Conservation (phyloP, 2,329 filamentous ascomycete genomes). For the Sodiomyces alkalinus region DNA sequence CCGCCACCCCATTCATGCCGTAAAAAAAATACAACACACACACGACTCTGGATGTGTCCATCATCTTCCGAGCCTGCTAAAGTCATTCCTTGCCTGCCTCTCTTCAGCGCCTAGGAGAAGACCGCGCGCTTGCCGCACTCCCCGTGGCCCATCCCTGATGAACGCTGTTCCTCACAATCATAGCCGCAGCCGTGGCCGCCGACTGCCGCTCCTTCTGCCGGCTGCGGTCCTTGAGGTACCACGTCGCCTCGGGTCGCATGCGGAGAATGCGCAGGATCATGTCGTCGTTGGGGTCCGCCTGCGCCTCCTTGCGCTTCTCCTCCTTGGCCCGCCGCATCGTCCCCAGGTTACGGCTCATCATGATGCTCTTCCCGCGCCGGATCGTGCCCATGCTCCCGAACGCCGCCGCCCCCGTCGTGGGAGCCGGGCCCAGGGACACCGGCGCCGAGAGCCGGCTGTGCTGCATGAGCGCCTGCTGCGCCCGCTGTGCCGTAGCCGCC, state of each 20-base stretch:
- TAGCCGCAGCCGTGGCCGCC: slow-evolving; percentile 76
- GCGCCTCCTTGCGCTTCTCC: slow-evolving; percentile 86
- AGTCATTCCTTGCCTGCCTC: too few species aligned
- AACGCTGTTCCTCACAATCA: slow-evolving; percentile 89
- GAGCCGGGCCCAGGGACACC: slow-evolving; percentile 26
- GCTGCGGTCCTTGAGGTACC: slow-evolving; percentile 79
- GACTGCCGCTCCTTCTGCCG: slow-evolving; percentile 88
- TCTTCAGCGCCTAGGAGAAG: too few species aligned
- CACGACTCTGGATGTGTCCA: too few species aligned
- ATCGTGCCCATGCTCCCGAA: slow-evolving; percentile 57
- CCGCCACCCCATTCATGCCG: too few species aligned
- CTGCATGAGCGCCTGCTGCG: slow-evolving; percentile 50
- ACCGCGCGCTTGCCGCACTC: slow-evolving; percentile 15
- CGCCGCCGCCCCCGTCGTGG: slow-evolving; percentile 32
- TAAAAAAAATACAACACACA: too few species aligned
- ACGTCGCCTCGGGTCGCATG: slow-evolving; percentile 81
- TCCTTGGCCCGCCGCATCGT: slow-evolving; percentile 95
- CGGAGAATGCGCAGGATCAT: slow-evolving; percentile 92
- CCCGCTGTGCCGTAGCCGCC: slow-evolving; percentile 61
- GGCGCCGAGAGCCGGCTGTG: slow-evolving; percentile 51
- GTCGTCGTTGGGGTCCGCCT: slow-evolving; percentile 92
- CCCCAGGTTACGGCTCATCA: slow-evolving; percentile 86
- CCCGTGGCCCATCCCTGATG: slow-evolving; percentile 36
- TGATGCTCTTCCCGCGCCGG: slow-evolving; percentile 61
- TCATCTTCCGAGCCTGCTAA: too few species aligned